phyloP scores from a whole-genome alignment of 176 grass and related monocot genomes.

The Bonia amplexicaulis region DNA sequence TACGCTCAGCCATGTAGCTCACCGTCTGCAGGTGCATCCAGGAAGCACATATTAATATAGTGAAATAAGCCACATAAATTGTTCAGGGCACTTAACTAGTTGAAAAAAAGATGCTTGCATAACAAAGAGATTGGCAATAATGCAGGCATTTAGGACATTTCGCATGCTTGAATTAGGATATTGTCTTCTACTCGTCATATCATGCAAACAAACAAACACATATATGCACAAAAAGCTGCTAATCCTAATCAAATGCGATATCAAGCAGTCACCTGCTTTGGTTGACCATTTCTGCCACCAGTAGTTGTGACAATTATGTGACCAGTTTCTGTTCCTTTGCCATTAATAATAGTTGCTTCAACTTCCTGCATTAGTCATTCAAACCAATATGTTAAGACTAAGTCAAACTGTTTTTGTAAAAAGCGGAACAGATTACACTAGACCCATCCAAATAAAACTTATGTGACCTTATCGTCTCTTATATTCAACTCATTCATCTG shows the following conservation, averaged over 20 bases:
- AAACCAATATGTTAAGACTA: neutral
- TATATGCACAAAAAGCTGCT: neutral
- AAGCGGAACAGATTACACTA: neutral
- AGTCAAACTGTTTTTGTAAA: neutral
- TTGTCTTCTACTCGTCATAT: neutral
- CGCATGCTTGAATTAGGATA: neutral
- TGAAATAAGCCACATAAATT: neutral
- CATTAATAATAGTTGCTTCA: slow-evolving; percentile 69
- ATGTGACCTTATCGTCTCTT: slow-evolving; percentile 65
- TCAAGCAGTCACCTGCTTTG: slow-evolving; percentile 54
- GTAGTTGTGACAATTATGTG: slow-evolving; percentile 87
- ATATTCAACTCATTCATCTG: slow-evolving; percentile 71
- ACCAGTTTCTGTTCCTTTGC: slow-evolving; percentile 74
- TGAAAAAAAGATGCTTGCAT: neutral
- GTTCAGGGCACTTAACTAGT: neutral
- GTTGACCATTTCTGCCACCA: slow-evolving; percentile 72
- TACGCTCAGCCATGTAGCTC: slow-evolving; percentile 75
- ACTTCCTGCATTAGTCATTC: slow-evolving; percentile 51
- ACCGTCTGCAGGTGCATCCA: slow-evolving; percentile 46
- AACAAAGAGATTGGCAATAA: neutral
- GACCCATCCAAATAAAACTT: neutral
- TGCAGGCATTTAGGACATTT: neutral
- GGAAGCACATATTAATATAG: slow-evolving; percentile 15
- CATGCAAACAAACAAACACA: neutral
- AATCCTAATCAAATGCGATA: neutral